Base-by-base conservation (phyloP, 75 land plant genomes). In the Sequoia sempervirens region DNA sequence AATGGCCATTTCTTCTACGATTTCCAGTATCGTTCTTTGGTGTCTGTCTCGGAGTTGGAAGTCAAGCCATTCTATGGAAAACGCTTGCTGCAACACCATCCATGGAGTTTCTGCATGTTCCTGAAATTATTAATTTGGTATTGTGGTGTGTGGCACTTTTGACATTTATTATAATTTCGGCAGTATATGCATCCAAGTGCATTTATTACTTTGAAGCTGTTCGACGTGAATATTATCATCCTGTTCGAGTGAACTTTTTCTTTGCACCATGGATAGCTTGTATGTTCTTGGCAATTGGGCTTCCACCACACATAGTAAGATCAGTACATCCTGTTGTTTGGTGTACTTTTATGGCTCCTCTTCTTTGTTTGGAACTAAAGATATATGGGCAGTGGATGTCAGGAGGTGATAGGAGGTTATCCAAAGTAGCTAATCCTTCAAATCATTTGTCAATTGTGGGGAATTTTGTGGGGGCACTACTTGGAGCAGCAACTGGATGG, bases 1-100 rank as follows among this genome's bases (percentile, higher is more conserved):
- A 80, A 53, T 95, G 97, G 97, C 96, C 97, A 30, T 95, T 95
- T 64, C 96, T 95, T 61, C 96, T 95, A 13, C 92, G 97, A 7
- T 95, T 88, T 64, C 94, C 94, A 12, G 86, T 95, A n/a, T 86
- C 91, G 26, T 85, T 89, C 46, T 95, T 92, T 72, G 94, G 96
- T 85, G 90, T 95, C 72, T 91, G 90, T 81, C 94, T 95, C 12
- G 97, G 97, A 8, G 74, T 94, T 2, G 89, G 91, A 83, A 94
- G 96, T 88, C 96, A 95, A 87, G 91, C 96, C 38, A 90, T 94
- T 30, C 81, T 95, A 54, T 95, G 94, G 94, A 95, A 95, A 81
- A 84, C 88, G 7, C 82, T 95, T 53, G 90, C 96, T 23, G 82
- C 86, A 41, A 86, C 93, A 36, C 36, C 79, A 14, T 89, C 92